phyloP scores from a whole-genome alignment of 1,284 basidiomycete genomes.

The Sporisorium iseilematis-ciliati region DNA sequence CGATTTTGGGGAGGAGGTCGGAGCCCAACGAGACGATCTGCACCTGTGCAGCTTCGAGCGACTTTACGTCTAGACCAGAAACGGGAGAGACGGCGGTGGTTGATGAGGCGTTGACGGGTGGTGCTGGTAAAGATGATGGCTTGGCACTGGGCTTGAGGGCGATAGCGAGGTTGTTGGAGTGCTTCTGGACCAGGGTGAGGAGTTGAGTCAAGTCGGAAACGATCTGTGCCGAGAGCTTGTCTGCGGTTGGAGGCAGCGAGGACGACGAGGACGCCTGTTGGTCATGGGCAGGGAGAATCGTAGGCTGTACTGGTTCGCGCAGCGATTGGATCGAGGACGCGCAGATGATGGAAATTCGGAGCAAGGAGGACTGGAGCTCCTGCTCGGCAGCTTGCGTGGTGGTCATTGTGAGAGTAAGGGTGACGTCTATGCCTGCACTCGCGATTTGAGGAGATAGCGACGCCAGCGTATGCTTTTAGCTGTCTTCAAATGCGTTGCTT shows the following conservation, averaged over 20 bases:
- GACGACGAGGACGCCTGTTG: slow-evolving; percentile 12
- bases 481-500: neutral
- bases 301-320: slow-evolving; percentile 47
- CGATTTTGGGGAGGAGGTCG: slow-evolving; percentile 58
- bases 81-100: slow-evolving; percentile 37
- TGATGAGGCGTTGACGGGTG: neutral
- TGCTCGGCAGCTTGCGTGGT: slow-evolving; percentile 29
- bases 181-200: slow-evolving; percentile 51
- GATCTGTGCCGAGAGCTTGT: slow-evolving; percentile 51
- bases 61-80: slow-evolving; percentile 51
- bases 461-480: neutral
- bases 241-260: slow-evolving; percentile 20
- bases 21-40: slow-evolving; percentile 55
- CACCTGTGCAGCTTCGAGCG: slow-evolving; percentile 50
- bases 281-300: slow-evolving; percentile 22
- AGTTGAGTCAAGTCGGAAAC: slow-evolving; percentile 47
- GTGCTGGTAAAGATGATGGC: slow-evolving; percentile 5
- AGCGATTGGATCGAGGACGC: slow-evolving; percentile 60
- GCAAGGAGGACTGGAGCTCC: slow-evolving; percentile 58
- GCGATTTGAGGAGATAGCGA: neutral
- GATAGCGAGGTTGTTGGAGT: slow-evolving; percentile 53
- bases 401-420: neutral
- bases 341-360: slow-evolving; percentile 62
- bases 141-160: slow-evolving; percentile 53
- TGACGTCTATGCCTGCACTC: neutral